Evolutionary conservation across 2,329 filamentous ascomycete genomes (phyloP).

Genomic region (Neofusicoccum ribis): DNA sequence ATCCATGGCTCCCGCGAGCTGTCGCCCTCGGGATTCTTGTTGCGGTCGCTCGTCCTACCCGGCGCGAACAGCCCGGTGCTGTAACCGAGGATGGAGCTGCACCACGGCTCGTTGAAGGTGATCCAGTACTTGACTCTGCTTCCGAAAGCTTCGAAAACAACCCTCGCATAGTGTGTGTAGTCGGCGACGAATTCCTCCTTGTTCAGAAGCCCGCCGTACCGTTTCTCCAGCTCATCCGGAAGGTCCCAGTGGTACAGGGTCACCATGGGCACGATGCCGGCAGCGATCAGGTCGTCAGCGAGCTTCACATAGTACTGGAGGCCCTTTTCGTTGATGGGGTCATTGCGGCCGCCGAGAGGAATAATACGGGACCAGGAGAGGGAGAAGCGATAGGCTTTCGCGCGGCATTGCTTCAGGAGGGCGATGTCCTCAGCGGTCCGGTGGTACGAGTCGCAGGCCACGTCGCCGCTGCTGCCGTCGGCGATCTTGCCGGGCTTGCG

Average conservation of each 20-base stretch:
- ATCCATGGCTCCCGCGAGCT: constrained; percentile 77
- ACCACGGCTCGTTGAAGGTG: constrained; percentile 90
- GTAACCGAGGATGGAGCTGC: constrained; percentile 78
- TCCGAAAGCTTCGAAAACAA: constrained; percentile 71
- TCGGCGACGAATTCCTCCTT: constrained; percentile 80
- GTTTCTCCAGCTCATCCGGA: constrained; percentile 68
- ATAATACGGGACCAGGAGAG: constrained; percentile 42
- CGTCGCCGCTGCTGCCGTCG: constrained; percentile 70
- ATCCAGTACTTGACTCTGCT: constrained; percentile 84
- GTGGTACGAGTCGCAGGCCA: constrained; percentile 87
- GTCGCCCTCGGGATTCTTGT: constrained; percentile 70
- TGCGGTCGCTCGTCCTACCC: constrained; percentile 75
- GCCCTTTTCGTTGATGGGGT: constrained; percentile 37
- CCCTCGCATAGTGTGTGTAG: constrained; percentile 74
- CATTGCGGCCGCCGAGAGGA: constrained; percentile 60
- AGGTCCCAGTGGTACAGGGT: constrained; percentile 48
- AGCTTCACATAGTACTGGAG: constrained; percentile 43
- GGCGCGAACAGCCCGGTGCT: constrained; percentile 76
- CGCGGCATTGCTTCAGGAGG: constrained; percentile 71
- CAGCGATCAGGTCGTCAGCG: constrained; percentile 36
- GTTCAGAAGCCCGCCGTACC: constrained; percentile 80
- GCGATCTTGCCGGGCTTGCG: constrained; percentile 79
- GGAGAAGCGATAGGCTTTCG: constrained; percentile 54
- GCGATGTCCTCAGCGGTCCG: constrained; percentile 74
- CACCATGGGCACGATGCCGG: constrained; percentile 38